Conservation (phyloP, 202 grass and related monocot genomes). For the Musa balbisiana region DNA sequence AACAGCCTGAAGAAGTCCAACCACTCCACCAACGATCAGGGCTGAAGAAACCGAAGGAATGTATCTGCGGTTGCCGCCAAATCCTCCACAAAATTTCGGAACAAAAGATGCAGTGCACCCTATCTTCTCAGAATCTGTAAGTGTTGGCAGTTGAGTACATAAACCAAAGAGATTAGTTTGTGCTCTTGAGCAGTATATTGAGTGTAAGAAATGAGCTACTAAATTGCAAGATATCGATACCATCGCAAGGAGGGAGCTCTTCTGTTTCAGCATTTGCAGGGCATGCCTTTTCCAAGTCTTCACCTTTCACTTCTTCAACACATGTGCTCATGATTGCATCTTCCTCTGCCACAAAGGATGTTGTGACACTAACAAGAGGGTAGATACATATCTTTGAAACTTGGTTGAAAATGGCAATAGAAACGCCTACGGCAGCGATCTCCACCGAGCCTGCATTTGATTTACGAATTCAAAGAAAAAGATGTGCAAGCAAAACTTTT, state of each 20-base stretch:
- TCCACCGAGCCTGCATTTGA: constrained; percentile 56
- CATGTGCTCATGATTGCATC: constrained; percentile 69
- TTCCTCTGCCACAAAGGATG: constrained; percentile 97
- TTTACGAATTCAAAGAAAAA: too few species aligned
- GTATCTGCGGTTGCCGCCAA: constrained; percentile 54
- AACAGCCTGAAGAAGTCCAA: constrained; percentile 73
- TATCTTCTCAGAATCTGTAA: constrained; percentile 37
- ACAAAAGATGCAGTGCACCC: constrained; percentile 29
- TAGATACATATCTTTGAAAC: constrained; percentile 94
- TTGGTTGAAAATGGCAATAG: constrained; percentile 98
- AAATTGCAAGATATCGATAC: not conserved
- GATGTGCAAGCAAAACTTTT: too few species aligned
- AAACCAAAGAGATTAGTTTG: too few species aligned
- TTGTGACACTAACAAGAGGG: constrained; percentile 90
- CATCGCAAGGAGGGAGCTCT: not conserved
- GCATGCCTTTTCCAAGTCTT: constrained; percentile 59
- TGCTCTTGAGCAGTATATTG: too few species aligned
- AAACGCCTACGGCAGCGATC: constrained; percentile 86
- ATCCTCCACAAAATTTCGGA: constrained; percentile 29
- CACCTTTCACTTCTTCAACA: constrained; percentile 40
- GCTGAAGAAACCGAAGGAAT: constrained; percentile 92
- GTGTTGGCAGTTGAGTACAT: too few species aligned
- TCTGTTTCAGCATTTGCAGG: constrained; percentile 25
- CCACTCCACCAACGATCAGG: constrained; percentile 72
- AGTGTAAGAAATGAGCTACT: too few species aligned